Base-by-base conservation (phyloP, 208 protist species). In the Trypanosoma theileri region DNA sequence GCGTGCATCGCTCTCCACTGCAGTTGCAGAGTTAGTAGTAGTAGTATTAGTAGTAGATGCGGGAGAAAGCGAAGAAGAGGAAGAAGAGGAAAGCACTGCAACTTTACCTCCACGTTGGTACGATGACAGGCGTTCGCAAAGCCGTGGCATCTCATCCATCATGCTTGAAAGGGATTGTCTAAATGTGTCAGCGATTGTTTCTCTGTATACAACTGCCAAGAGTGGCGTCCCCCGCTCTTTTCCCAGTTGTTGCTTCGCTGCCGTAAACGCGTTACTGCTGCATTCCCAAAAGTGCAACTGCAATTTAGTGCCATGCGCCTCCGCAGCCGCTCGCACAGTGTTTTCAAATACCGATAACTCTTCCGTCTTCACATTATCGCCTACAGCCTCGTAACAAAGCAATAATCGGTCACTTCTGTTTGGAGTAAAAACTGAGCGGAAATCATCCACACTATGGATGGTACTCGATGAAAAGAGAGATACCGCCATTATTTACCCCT, bases 231-330 rank as follows among this genome's bases (percentile, higher is more conserved):
- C 84, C 0, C 7, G 53, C 14, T 66, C 42, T 59, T 94, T 94
- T 6, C 66, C 72, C 35, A 94, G 77, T 60, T 94, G 89, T 40
- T 61, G 46, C 48, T 80, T 82, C 3, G 86, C 89, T 3, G 61
- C 63, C 4, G 44, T 59, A 69, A 94, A 94, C 16, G 75, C 68
- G 3, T 57, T 24, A 58, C 69, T 80, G 3, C 71, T 69, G 71
- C 86, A 94, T 58, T 94, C 73, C 89, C 89, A 94, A 2, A 91
- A n/a, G 54, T 80, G 85, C 11, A 94, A 61, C 13, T 57, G 19
- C 13, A 92, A 21, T 11, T 40, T 52, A 4, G 75, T 55, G n/a
- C 66, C 53, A 70, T 79, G 59, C 51, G 59, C 10, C 45, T 48
- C 63, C 4, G 59, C 73, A 0, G 77, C 71, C 14, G 62, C 28